phyloP scores from a whole-genome alignment of 2,329 filamentous ascomycete species.

The Bertia moriformis region DNA sequence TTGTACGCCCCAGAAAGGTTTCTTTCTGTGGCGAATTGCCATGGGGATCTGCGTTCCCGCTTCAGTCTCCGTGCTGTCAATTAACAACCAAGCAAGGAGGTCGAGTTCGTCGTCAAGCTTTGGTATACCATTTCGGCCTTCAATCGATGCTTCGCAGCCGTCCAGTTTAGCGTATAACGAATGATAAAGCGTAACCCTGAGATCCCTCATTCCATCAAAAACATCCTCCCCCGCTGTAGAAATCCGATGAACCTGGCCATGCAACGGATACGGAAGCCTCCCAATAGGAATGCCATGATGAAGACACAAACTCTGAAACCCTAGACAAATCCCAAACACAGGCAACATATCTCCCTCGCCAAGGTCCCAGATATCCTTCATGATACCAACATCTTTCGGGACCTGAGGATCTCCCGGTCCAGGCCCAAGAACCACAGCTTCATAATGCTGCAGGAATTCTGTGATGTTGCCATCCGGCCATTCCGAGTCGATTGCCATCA shows the following conservation, averaged over 20 bases:
- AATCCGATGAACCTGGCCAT: conserved; percentile 1
- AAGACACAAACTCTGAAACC: conserved; percentile 1
- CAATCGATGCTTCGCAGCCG: neutral
- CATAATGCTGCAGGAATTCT: neutral
- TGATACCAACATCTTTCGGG: conserved; percentile 1
- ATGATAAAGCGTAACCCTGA: neutral
- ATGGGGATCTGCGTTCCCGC: neutral
- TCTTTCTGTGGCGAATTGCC: neutral
- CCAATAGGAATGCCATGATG: neutral
- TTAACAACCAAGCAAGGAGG: neutral
- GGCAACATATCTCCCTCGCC: neutral
- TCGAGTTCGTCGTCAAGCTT: neutral
- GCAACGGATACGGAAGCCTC: neutral
- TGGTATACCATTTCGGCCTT: too few species aligned
- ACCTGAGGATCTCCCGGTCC: neutral
- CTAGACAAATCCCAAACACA: conserved; percentile 1
- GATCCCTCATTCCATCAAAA: neutral
- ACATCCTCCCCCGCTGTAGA: neutral
- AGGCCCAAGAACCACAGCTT: neutral
- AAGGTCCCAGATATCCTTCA: neutral
- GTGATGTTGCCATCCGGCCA: neutral
- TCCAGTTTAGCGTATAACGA: neutral
- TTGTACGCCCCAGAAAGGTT: conserved; percentile 1
- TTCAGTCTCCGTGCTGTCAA: too few species aligned
- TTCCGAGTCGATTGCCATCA: neutral